These are phyloP conservation scores for Trichoderma breve DNA, from an alignment of 2,329 filamentous ascomycete genomes.

Conservation along the genomic window DNA sequence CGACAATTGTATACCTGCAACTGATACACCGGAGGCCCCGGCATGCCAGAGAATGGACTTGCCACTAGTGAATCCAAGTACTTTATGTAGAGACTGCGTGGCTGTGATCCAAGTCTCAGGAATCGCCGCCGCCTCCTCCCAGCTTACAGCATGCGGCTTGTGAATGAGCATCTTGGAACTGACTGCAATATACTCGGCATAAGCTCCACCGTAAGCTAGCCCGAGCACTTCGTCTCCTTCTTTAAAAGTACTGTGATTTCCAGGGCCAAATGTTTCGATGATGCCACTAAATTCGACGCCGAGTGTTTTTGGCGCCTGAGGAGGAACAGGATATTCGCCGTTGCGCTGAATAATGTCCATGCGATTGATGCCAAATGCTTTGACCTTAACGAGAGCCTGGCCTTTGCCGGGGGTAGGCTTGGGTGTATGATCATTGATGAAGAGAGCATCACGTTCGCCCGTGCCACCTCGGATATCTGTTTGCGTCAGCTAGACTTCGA, in stretches of 20 bases:
- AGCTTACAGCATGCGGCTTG: background rate
- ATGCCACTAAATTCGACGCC: background rate
- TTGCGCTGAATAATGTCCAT: background rate
- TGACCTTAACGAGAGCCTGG: background rate
- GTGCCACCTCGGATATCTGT: background rate
- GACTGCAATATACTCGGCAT: background rate
- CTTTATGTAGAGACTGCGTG: background rate
- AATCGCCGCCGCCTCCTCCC: background rate
- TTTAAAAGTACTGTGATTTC: background rate
- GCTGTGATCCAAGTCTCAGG: background rate
- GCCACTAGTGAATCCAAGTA: background rate
- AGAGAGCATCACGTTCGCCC: background rate
- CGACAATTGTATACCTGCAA: background rate
- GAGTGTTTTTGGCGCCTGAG: background rate
- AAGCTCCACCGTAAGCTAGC: background rate
- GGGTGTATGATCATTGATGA: background rate
- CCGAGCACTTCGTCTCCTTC: background rate
- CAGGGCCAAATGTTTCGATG: background rate
- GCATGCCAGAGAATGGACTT: background rate
- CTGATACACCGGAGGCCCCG: background rate
- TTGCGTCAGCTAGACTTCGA: background rate
- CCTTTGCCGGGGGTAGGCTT: background rate
- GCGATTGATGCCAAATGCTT: background rate
- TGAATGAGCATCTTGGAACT: background rate
- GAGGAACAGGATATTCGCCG: background rate